Conservation (phyloP, 2,329 filamentous ascomycete genomes). For the Aspergillus calidoustus region DNA sequence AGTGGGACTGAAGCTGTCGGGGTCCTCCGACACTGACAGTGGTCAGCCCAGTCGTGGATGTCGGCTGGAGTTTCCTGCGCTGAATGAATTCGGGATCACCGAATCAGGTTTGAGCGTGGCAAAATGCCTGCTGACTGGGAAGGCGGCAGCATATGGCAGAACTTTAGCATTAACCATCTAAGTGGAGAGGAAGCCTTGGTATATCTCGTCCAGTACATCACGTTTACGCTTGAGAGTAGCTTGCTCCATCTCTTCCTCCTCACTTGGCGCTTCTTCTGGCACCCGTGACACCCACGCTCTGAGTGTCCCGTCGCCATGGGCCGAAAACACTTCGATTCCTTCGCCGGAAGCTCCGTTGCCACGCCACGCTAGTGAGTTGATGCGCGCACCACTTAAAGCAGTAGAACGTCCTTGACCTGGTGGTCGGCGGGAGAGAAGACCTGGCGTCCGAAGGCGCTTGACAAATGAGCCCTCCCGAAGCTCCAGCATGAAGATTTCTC, state of each 20-base stretch:
- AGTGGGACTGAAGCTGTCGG: not conserved
- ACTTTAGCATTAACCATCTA: not conserved
- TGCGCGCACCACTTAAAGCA: slow-evolving; percentile 62
- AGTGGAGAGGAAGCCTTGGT: slow-evolving; percentile 68
- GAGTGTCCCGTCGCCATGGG: slow-evolving; percentile 83
- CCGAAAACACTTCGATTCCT: slow-evolving; percentile 76
- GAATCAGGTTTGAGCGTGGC: not conserved
- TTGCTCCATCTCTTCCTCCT: slow-evolving; percentile 56
- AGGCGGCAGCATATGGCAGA: slow-evolving; percentile 5
- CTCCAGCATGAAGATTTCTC: slow-evolving; percentile 77
- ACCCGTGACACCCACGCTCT: slow-evolving; percentile 73
- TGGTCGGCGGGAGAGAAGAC: slow-evolving; percentile 48
- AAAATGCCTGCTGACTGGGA: not conserved
- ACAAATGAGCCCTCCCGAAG: slow-evolving; percentile 76
- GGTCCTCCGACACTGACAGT: slow-evolving; percentile 2
- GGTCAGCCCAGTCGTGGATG: not conserved
- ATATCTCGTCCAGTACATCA: slow-evolving; percentile 79
- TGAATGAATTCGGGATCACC: not conserved
- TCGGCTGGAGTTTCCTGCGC: not conserved
- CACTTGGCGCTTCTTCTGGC: slow-evolving; percentile 50
- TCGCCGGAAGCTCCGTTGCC: slow-evolving; percentile 62
- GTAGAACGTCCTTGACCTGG: slow-evolving; percentile 45
- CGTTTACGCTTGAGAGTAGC: slow-evolving; percentile 68
- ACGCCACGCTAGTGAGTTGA: slow-evolving; percentile 77
- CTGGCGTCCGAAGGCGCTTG: slow-evolving; percentile 71